phyloP scores from a whole-genome alignment of 176 grass and related monocot genomes.

The Chloris gayana region DNA sequence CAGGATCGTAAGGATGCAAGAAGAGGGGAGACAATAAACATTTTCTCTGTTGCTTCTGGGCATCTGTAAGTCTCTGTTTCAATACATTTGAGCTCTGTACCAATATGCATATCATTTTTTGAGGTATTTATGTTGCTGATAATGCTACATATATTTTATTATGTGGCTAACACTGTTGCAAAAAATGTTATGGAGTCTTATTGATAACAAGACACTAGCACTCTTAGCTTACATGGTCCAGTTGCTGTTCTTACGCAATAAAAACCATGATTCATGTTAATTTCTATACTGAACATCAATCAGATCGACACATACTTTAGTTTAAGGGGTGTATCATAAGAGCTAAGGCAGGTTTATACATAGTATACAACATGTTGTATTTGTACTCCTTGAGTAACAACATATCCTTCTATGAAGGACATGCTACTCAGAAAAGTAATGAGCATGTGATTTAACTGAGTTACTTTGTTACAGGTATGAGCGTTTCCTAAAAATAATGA shows the following conservation, averaged over 20 bases:
- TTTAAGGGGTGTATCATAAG: background rate
- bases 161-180: conserved; percentile 20
- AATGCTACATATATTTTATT: conserved; percentile 1
- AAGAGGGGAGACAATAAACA: conserved; percentile 92
- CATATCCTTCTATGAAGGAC: conserved; percentile 4
- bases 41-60: conserved; percentile 99
- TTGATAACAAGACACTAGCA: background rate
- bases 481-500: conserved; percentile 99
- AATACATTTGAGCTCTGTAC: background rate
- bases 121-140: background rate
- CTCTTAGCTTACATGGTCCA: conserved; percentile 13
- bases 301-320: conserved; percentile 3
- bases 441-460: conserved; percentile 35
- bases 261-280: conserved; percentile 12
- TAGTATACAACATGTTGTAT: conserved; percentile 6
- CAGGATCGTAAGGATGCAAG: conserved; percentile 72
- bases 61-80: conserved; percentile 82
- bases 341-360: conserved; percentile 24
- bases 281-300: conserved; percentile 19
- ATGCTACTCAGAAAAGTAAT: conserved; percentile 6
- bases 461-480: conserved; percentile 74
- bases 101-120: conserved; percentile 28
- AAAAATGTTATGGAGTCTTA: background rate
- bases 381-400: no score
- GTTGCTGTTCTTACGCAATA: background rate